Percentiles rank a stretch among this genome's conserved stretches.
Evolutionary conservation across 2,329 filamentous ascomycete species (phyloP).

Genomic region (Fusarium tuaranense): DNA sequence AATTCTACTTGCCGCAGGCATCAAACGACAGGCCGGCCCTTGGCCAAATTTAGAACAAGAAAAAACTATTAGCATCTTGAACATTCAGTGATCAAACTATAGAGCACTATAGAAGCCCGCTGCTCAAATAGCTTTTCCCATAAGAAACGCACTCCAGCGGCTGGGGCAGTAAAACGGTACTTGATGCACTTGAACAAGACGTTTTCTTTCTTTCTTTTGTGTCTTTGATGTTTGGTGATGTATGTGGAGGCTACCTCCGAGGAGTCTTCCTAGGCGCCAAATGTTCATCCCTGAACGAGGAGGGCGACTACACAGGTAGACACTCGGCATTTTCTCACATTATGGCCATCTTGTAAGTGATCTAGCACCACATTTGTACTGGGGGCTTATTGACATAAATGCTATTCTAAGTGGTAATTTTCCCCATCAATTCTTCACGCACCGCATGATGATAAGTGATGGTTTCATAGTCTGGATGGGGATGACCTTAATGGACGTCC

Average conservation of each 20-base stretch:
- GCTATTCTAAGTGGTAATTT: rapidly evolving
- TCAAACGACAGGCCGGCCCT: too few species aligned
- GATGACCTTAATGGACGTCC: neutral
- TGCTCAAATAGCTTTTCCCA: neutral
- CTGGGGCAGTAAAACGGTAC: too few species aligned
- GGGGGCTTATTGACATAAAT: neutral
- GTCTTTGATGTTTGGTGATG: neutral
- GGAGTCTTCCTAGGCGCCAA: neutral
- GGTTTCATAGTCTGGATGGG: neutral
- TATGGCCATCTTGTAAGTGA: neutral
- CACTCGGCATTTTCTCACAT: neutral
- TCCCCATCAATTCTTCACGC: neutral
- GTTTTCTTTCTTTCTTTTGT: neutral
- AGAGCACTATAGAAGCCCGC: neutral
- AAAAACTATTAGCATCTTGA: too few species aligned
- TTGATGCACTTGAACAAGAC: too few species aligned
- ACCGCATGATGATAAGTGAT: neutral
- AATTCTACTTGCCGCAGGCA: too few species aligned
- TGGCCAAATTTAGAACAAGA: too few species aligned
- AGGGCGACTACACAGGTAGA: neutral
- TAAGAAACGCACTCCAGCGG: neutral
- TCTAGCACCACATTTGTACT: neutral
- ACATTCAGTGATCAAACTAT: neutral
- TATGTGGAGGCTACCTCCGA: neutral
- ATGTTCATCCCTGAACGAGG: neutral